Conservation (phyloP, 768 basidiomycete genomes). For the Suillus fuscotomentosus region DNA sequence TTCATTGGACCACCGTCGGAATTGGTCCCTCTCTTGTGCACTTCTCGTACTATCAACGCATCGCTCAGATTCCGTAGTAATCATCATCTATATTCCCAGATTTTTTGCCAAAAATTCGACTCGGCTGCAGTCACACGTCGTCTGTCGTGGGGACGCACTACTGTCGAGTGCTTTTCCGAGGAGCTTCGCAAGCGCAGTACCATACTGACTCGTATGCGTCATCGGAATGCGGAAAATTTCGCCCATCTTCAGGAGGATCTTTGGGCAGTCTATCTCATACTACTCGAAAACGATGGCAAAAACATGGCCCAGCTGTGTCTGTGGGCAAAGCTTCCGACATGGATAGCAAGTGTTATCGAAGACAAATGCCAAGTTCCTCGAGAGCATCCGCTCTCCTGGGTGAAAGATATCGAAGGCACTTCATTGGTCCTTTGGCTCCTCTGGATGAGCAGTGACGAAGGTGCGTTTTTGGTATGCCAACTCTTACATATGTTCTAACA, state of each 20-base stretch:
- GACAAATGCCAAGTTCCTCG: slow-evolving; percentile 17
- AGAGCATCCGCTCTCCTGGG: slow-evolving; percentile 12
- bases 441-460: slow-evolving; percentile 44
- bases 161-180: slow-evolving; percentile 34
- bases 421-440: slow-evolving; percentile 45
- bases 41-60: slow-evolving; percentile 35
- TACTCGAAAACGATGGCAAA: slow-evolving; percentile 49
- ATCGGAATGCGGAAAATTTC: slow-evolving; percentile 13
- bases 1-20: slow-evolving; percentile 44
- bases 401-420: slow-evolving; percentile 31
- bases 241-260: slow-evolving; percentile 37
- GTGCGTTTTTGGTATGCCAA: slow-evolving; percentile 23
- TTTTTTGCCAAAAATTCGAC: slow-evolving; percentile 49
- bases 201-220: slow-evolving; percentile 42
- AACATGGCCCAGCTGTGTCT: slow-evolving; percentile 42
- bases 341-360: slow-evolving; percentile 20
- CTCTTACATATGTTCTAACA: slow-evolving; percentile 13
- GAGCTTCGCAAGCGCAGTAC: slow-evolving; percentile 45
- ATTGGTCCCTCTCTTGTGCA: slow-evolving; percentile 37
- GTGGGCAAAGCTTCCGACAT: slow-evolving; percentile 39
- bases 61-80: slow-evolving; percentile 37
- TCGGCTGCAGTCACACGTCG: slow-evolving; percentile 37
- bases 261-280: slow-evolving; percentile 55
- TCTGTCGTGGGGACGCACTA: slow-evolving; percentile 36
- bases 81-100: slow-evolving; percentile 38